A percentile compares a stretch with the other conserved stretches of the same genome.
Conservation (phyloP, 179 eudicot species). For the Pouteria campechiana region DNA sequence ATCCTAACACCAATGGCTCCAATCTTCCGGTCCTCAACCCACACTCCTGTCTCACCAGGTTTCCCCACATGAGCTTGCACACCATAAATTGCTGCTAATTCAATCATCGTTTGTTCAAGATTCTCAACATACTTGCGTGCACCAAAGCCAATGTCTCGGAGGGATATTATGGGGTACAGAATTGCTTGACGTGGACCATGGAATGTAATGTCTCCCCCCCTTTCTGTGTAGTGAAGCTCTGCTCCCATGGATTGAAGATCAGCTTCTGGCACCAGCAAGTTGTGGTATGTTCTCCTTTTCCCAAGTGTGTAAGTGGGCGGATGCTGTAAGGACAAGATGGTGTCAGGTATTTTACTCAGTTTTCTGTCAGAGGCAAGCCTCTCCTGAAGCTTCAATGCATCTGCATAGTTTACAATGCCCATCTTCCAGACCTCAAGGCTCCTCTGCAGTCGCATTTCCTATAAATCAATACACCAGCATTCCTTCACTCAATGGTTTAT, state of each 20-base stretch:
- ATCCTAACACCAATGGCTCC: conserved; percentile 90
- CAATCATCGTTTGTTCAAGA: conserved; percentile 71
- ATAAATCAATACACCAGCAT: background rate
- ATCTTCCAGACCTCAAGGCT: conserved; percentile 66
- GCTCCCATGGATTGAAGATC: conserved; percentile 63
- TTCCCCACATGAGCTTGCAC: conserved; percentile 51
- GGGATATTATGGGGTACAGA: conserved; percentile 68
- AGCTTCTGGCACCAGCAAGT: conserved; percentile 44
- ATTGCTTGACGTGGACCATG: conserved; percentile 84
- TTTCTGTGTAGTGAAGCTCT: conserved; percentile 70
- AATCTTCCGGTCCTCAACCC: conserved; percentile 78
- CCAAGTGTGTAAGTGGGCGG: conserved; percentile 94
- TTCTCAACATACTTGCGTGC: conserved; percentile 83
- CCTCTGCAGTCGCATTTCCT: conserved; percentile 46
- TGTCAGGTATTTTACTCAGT: conserved; percentile 33
- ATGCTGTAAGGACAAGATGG: conserved; percentile 66
- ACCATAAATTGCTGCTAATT: conserved; percentile 60
- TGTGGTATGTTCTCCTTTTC: conserved; percentile 71
- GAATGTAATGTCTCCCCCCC: conserved; percentile 82
- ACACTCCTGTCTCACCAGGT: conserved; percentile 73
- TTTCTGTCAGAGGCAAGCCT: conserved; percentile 59
- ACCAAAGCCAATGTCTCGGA: conserved; percentile 71
- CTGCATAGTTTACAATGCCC: conserved; percentile 54
- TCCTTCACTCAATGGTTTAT: background rate
- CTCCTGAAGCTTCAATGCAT: conserved; percentile 72